phyloP scores from a whole-genome alignment of 495 filamentous ascomycete genomes.

The Letharia lupina region DNA sequence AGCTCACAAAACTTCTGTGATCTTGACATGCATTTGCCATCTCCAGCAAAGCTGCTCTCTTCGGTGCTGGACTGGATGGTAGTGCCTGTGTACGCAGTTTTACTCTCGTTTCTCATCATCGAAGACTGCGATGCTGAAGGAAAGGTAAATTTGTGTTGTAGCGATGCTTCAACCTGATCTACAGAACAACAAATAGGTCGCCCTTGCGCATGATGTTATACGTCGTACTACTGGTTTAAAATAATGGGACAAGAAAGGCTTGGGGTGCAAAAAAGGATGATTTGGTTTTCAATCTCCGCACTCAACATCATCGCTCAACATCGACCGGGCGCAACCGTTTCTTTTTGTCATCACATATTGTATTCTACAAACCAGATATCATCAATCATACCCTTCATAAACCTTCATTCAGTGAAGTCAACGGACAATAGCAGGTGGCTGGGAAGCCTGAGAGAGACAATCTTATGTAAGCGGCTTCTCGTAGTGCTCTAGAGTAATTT shows the following conservation, averaged over 20 bases:
- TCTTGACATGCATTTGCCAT: too few relatives aligned
- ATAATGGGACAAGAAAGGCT: too few relatives aligned
- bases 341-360: constrained; percentile 14
- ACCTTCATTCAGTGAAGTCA: not conserved
- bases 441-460: constrained; percentile 1
- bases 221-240: too few relatives aligned
- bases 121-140: not conserved
- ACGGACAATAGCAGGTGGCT: constrained; percentile 5
- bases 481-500: constrained; percentile 8
- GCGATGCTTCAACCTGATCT: not conserved
- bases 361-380: constrained; percentile 16
- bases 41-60: too few relatives aligned
- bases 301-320: constrained; percentile 7
- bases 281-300: constrained; percentile 5
- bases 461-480: constrained; percentile 18
- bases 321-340: not conserved
- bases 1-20: too few relatives aligned
- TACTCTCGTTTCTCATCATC: not conserved
- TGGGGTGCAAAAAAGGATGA: not conserved
- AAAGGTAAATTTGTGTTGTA: not conserved
- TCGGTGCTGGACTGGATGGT: too few relatives aligned
- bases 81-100: not conserved
- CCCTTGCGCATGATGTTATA: too few relatives aligned
- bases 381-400: constrained; percentile 11
- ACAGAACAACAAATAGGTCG: too few relatives aligned